Percentiles rank a stretch among this genome's conserved stretches.
phyloP scores from a whole-genome alignment of 1,284 basidiomycete genomes.

The Trichosporon faecale region DNA sequence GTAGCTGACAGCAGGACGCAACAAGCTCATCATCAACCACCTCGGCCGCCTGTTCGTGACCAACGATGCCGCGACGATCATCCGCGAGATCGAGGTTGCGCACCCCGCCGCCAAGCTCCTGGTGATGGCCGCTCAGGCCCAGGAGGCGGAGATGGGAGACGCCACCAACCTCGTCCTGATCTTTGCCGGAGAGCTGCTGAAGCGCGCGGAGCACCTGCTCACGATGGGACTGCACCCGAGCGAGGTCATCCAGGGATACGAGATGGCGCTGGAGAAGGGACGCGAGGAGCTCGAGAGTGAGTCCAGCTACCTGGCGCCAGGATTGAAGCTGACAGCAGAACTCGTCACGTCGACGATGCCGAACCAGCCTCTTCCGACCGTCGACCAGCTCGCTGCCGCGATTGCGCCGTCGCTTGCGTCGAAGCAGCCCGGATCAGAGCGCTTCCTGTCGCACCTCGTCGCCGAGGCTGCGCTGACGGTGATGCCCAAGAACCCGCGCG shows the following conservation, averaged over 20 bases:
- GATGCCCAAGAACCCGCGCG: slow-evolving; percentile 82
- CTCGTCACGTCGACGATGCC: slow-evolving; percentile 36
- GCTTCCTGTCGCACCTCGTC: slow-evolving; percentile 75
- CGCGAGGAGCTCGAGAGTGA: slow-evolving; percentile 84
- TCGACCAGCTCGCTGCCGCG: slow-evolving; percentile 70
- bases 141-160: slow-evolving; percentile 98
- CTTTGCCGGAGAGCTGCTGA: slow-evolving; percentile 90
- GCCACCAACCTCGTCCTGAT: slow-evolving; percentile 94
- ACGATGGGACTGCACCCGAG: slow-evolving; percentile 96
- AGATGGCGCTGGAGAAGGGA: slow-evolving; percentile 83
- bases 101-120: slow-evolving; percentile 96
- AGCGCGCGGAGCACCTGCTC: slow-evolving; percentile 87
- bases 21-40: slow-evolving; percentile 96
- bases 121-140: slow-evolving; percentile 96
- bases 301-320: slow-evolving; percentile 45
- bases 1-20: slow-evolving; percentile 62
- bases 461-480: slow-evolving; percentile 87
- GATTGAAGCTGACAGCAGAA: slow-evolving; percentile 45
- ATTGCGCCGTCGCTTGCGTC: slow-evolving; percentile 90
- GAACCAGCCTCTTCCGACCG: slow-evolving; percentile 69
- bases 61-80: slow-evolving; percentile 98
- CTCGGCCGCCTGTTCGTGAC: slow-evolving; percentile 94
- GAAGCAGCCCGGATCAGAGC: slow-evolving; percentile 95
- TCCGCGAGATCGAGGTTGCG: slow-evolving; percentile 95
- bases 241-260: slow-evolving; percentile 91